Evolutionary conservation across 2,329 filamentous ascomycete genomes (phyloP).

Genomic region (Trichoderma sp.): DNA sequence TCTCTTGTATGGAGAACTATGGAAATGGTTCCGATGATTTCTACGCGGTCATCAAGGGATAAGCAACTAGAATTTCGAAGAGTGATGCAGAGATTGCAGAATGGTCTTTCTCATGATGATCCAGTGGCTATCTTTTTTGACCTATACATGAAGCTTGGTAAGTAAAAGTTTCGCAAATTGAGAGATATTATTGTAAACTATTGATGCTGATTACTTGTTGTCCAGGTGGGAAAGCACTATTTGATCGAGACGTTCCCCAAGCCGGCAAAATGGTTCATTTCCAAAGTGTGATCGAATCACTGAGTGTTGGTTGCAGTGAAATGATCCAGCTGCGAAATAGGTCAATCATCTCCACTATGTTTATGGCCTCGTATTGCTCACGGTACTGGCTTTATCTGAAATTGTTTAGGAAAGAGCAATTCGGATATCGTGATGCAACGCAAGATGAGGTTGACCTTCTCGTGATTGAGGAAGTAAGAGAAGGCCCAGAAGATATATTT

Average conservation of each 20-base stretch:
- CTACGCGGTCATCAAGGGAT: background rate
- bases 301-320: background rate
- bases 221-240: fast-evolving
- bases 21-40: background rate
- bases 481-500: background rate
- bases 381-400: background rate
- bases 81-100: background rate
- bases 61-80: background rate
- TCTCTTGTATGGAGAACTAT: background rate
- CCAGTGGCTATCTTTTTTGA: background rate
- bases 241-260: background rate
- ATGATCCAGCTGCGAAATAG: background rate
- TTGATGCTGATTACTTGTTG: background rate
- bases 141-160: background rate
- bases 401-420: background rate
- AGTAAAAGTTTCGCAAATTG: background rate
- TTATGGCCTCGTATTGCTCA: background rate
- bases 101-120: background rate
- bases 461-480: background rate
- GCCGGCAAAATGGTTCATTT: background rate
- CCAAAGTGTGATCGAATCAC: background rate
- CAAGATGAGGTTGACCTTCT: background rate
- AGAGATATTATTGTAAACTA: background rate
- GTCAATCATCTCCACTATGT: fast-evolving
- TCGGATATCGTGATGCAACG: background rate